Percentiles rank a stretch among this genome's conserved stretches.
Evolutionary conservation across 192 early-diverging fungal genomes (phyloP).

Genomic region (Coemansia asiatica): DNA sequence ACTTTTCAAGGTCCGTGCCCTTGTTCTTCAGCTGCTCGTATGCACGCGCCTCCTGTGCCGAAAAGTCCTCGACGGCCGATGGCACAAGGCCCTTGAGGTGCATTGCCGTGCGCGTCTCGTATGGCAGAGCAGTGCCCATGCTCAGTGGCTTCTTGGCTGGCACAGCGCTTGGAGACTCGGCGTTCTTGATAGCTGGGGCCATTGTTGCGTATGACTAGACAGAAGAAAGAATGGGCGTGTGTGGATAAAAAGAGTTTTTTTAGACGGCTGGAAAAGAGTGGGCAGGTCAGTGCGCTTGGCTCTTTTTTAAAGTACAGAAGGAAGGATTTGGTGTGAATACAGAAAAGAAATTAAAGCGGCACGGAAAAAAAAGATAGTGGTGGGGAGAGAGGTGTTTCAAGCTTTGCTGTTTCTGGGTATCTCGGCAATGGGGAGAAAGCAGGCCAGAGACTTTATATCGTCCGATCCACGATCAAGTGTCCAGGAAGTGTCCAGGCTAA

Average conservation of each 20-base stretch:
- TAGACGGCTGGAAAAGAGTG: not conserved
- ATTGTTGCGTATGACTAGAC: slow-evolving; percentile 33
- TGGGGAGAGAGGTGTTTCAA: slow-evolving; percentile 3
- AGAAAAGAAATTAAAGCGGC: not conserved
- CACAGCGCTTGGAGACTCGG: slow-evolving; percentile 3
- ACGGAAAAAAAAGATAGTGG: not conserved
- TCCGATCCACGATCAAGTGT: not conserved
- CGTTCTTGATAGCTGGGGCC: slow-evolving; percentile 27
- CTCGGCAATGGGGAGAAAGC: not conserved
- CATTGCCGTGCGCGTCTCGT: slow-evolving; percentile 58
- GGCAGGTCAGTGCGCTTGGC: not conserved
- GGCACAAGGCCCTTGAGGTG: slow-evolving; percentile 73
- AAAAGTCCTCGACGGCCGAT: slow-evolving; percentile 69
- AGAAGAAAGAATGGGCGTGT: slow-evolving; percentile 1
- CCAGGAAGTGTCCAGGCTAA: not conserved
- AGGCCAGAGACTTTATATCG: slow-evolving; percentile 4
- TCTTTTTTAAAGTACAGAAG: slow-evolving; percentile 17
- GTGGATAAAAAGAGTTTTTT: slow-evolving; percentile 2
- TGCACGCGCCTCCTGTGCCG: slow-evolving; percentile 74
- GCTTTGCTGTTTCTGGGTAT: slow-evolving; percentile 8
- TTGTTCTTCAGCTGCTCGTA: slow-evolving; percentile 69
- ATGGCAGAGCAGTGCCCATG: slow-evolving; percentile 41
- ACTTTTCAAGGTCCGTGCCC: slow-evolving; percentile 74
- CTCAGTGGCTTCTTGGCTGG: slow-evolving; percentile 26
- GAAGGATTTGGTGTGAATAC: not conserved